phyloP scores from a whole-genome alignment of 805 yeast species.

The Jamesozyma lodderae region DNA sequence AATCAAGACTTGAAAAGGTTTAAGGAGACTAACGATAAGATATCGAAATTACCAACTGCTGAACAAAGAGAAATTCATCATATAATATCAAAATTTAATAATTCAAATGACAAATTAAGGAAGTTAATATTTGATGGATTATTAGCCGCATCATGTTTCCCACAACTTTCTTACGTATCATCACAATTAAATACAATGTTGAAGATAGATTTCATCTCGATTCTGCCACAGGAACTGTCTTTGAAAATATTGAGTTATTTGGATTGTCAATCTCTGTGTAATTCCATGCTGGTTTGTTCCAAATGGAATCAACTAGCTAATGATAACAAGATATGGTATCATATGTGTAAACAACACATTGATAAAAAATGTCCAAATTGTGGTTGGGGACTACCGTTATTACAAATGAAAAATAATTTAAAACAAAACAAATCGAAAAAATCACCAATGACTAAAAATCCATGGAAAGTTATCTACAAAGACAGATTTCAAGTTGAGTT shows the following conservation, averaged over 20 bases:
- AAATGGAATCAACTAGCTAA: conserved; percentile 87
- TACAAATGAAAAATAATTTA: conserved; percentile 71
- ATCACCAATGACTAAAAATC: conserved; percentile 40
- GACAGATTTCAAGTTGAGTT: conserved; percentile 87
- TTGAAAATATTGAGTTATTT: conserved; percentile 78
- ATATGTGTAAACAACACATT: conserved; percentile 96
- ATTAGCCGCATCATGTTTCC: conserved; percentile 85
- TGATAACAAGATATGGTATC: conserved; percentile 96
- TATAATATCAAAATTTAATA: conserved; percentile 67
- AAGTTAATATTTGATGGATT: conserved; percentile 74
- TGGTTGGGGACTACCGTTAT: conserved; percentile 96
- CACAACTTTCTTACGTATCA: conserved; percentile 80
- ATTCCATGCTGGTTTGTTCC: conserved; percentile 85
- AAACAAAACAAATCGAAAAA: conserved; percentile 21
- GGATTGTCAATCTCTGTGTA: conserved; percentile 88
- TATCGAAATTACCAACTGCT: conserved; percentile 40
- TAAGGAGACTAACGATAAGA: conserved; percentile 24
- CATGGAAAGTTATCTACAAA: conserved; percentile 92
- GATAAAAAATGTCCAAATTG: conserved; percentile 96
- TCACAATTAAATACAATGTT: conserved; percentile 71
- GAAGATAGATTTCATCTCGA: conserved; percentile 78
- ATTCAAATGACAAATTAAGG: conserved; percentile 70
- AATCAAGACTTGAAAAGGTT: conserved; percentile 21
- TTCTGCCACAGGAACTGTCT: conserved; percentile 78
- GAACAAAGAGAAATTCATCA: conserved; percentile 74